Base-by-base conservation (phyloP, 352 stramenopile species). In the Phytophthora pluvialis region DNA sequence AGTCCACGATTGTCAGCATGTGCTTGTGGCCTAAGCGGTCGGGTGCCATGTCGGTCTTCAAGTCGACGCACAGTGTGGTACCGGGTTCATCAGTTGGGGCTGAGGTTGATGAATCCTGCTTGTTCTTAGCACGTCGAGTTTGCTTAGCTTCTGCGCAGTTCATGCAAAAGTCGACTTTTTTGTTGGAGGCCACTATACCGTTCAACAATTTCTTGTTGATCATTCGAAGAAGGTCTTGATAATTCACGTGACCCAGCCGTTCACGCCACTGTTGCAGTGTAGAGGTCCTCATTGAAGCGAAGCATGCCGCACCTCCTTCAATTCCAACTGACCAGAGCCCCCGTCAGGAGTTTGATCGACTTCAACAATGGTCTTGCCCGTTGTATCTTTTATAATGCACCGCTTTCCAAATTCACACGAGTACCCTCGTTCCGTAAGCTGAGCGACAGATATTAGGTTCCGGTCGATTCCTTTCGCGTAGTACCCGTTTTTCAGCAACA, bases 81-180 rank as follows among this genome's bases (percentile, higher is more conserved):
- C 59, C 58, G 3, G 47, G 39, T 53, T 65, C 39, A 4, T 53
- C 38, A 1, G 46, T 65, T 39, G 47, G 39, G n/a, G 58, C 46
- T 1, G 39, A 64, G 10, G 57, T 12, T 5, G 52, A 64, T 0
- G 56, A 52, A 8, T 52, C 29, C 5, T 58, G 36, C 5, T 50
- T 51, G 18, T 45, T 58, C 38, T 51, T 64, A 4, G 56, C 45
- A 42, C 35, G 56, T 11, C 46, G 35, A 31, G 36, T 15, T 52
- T 64, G 57, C 5, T 58, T 64, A 6, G 46, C 45, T 40, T 64
- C 46, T 21, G 46, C 46, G n/a, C 56, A 64, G 12, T 9, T 49
- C 35, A 55, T 64, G 9, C 46, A 64, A 21, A 58, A 57, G n/a
- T 52, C 15, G 1, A 64, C 10, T n/a, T 58, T 57, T 21, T 21